A percentile compares a stretch with the other conserved stretches of the same genome.
These are phyloP conservation scores for Didymella keratinophila DNA, from an alignment of 2,329 filamentous ascomycete species.

Conservation along the genomic window DNA sequence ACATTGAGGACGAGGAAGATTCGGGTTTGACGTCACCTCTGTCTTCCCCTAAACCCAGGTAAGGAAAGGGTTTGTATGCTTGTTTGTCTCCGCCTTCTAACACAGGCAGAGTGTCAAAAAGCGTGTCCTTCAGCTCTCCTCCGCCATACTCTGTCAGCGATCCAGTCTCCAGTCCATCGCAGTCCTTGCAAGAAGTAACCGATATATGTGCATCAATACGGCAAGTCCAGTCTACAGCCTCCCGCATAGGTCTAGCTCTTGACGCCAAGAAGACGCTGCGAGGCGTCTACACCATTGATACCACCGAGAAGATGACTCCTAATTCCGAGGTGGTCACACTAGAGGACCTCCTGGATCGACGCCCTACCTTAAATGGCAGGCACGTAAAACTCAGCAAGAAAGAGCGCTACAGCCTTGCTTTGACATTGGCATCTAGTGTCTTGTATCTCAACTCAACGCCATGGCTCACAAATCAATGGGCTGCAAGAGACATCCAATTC, in stretches of 20 bases:
- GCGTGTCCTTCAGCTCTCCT: slow-evolving; percentile 45
- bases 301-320: slow-evolving; percentile 18
- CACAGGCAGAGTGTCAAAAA: slow-evolving; percentile 36
- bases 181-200: slow-evolving; percentile 41
- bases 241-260: slow-evolving; percentile 46
- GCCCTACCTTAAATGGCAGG: slow-evolving; percentile 38
- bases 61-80: background rate
- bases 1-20: slow-evolving; percentile 37
- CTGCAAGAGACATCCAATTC: slow-evolving; percentile 46
- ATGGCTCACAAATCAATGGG: slow-evolving; percentile 48
- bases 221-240: slow-evolving; percentile 32
- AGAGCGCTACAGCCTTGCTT: slow-evolving; percentile 46
- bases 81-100: slow-evolving; percentile 14
- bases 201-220: slow-evolving; percentile 49
- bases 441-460: slow-evolving; percentile 49
- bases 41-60: slow-evolving; percentile 34
- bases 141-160: slow-evolving; percentile 45
- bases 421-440: slow-evolving; percentile 48
- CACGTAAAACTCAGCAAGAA: slow-evolving; percentile 44
- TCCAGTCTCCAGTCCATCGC: slow-evolving; percentile 18
- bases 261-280: slow-evolving; percentile 43
- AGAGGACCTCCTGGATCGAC: slow-evolving; percentile 40
- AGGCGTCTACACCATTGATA: slow-evolving; percentile 39
- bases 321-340: slow-evolving; percentile 40
- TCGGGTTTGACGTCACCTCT: slow-evolving; percentile 10